A percentile compares a stretch with the other conserved stretches of the same genome.
These are phyloP conservation scores for Leccinellum albellum DNA, from an alignment of 768 basidiomycete species.

Conservation along the genomic window DNA sequence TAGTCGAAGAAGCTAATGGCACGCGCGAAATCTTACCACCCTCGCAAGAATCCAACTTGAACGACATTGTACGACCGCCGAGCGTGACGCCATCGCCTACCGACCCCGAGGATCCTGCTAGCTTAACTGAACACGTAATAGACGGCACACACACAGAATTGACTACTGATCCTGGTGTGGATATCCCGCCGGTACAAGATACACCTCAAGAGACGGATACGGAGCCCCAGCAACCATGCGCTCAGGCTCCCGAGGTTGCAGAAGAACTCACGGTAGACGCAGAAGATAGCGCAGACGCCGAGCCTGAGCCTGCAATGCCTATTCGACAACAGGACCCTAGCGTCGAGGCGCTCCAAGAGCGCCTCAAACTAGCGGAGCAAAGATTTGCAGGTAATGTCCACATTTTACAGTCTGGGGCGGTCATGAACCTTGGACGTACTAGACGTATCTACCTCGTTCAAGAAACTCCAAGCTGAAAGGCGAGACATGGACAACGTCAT, in stretches of 20 bases:
- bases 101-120: not conserved
- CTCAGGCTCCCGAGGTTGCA: not conserved
- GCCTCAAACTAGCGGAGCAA: conserved; percentile 69
- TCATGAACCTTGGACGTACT: conserved; percentile 5
- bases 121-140: not conserved
- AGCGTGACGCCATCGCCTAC: not conserved
- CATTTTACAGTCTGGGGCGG: not conserved
- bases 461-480: conserved; percentile 71
- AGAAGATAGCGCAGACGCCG: not conserved
- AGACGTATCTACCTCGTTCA: conserved; percentile 81
- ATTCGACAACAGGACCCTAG: conserved; percentile 19
- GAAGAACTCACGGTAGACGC: not conserved
- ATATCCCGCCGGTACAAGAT: not conserved
- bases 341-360: conserved; percentile 60
- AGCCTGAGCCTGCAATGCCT: not conserved
- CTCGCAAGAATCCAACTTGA: not conserved
- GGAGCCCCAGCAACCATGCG: not conserved
- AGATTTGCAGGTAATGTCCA: conserved; percentile 60
- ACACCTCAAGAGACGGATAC: not conserved
- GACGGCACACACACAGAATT: not conserved
- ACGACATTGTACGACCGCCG: not conserved
- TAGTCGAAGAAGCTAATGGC: not conserved
- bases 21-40: not conserved
- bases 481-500: conserved; percentile 64
- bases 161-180: not conserved